A percentile compares a stretch with the other conserved stretches of the same genome.
phyloP scores from a whole-genome alignment of 1,284 basidiomycete species.

The Trametes versicolor region DNA sequence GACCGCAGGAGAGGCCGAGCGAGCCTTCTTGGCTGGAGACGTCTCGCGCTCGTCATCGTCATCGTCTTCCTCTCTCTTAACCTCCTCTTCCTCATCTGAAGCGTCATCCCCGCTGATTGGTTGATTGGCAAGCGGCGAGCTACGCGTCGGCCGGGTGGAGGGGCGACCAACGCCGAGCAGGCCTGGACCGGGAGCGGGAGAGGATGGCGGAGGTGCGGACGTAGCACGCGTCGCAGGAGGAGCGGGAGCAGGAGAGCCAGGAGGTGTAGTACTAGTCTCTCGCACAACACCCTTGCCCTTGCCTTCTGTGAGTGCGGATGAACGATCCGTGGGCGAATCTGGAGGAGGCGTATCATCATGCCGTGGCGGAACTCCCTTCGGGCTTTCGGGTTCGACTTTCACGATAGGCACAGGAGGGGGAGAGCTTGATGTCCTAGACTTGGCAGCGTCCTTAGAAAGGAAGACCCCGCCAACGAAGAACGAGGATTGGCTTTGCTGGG shows the following conservation, averaged over 20 bases:
- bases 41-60: neutral
- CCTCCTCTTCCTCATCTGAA: constrained; percentile 10
- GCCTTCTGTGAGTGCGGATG: constrained; percentile 13
- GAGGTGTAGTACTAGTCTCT: constrained; percentile 58
- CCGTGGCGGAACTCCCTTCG: constrained; percentile 31
- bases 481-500: neutral
- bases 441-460: constrained; percentile 21
- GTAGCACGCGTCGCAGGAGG: constrained; percentile 22
- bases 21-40: constrained; percentile 28
- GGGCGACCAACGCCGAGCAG: constrained; percentile 38
- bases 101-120: constrained; percentile 38
- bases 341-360: constrained; percentile 62
- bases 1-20: constrained; percentile 24
- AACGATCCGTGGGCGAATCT: constrained; percentile 57
- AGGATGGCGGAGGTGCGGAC: constrained; percentile 29
- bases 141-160: constrained; percentile 41
- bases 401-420: constrained; percentile 12
- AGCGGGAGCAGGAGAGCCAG: constrained; percentile 58
- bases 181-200: constrained; percentile 26
- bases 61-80: constrained; percentile 19
- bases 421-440: neutral
- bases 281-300: constrained; percentile 29
- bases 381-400: constrained; percentile 19
- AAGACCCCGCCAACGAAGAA: constrained; percentile 23
- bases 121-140: constrained; percentile 41